Conservation (phyloP, 2,329 filamentous ascomycete species). For the Alternaria angustiovoidea region DNA sequence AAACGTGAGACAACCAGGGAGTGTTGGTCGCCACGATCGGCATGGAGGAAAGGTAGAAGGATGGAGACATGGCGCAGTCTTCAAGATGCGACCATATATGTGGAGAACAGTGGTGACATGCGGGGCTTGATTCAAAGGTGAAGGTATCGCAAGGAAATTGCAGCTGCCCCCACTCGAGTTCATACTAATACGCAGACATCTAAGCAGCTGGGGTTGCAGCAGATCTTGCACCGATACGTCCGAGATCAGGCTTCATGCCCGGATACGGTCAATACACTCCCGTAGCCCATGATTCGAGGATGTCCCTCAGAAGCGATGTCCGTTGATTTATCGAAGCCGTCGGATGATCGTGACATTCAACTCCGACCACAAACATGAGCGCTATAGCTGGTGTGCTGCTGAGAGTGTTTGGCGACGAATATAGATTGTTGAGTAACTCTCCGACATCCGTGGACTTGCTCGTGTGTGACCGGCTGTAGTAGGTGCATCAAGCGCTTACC, state of each 20-base stretch:
- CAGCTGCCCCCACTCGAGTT: neutral
- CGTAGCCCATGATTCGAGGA: neutral
- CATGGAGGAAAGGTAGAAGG: neutral
- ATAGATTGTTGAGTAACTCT: neutral
- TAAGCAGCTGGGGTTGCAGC: neutral
- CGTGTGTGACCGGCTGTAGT: neutral
- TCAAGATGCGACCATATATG: neutral
- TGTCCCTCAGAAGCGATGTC: neutral
- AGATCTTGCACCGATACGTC: neutral
- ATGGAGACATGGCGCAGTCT: neutral
- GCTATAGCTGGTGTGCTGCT: neutral
- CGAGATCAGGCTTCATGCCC: neutral
- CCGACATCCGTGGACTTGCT: neutral
- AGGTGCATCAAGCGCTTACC: neutral
- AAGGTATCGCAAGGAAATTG: neutral
- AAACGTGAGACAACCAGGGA: constrained; percentile 32
- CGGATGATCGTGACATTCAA: neutral
- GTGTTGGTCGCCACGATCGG: neutral
- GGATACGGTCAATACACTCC: neutral
- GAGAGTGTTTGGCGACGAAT: neutral
- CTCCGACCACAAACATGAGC: neutral
- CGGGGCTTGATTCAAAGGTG: neutral
- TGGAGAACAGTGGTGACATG: neutral
- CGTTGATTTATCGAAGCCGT: neutral
- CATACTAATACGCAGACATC: neutral